These are phyloP conservation scores for Ascocoryne sarcoides DNA, from an alignment of 2,329 filamentous ascomycete species.

Conservation along the genomic window DNA sequence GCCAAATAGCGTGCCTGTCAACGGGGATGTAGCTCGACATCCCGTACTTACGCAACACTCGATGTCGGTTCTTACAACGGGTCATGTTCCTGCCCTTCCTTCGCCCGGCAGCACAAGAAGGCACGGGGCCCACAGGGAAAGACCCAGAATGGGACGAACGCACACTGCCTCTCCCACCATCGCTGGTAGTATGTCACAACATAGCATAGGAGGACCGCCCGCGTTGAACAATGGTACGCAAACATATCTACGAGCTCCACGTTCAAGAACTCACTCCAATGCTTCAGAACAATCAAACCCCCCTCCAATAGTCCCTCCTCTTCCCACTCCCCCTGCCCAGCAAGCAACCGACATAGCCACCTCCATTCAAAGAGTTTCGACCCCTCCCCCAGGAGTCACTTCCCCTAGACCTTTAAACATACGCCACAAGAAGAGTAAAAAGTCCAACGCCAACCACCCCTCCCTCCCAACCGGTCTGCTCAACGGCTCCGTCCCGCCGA, in stretches of 20 bases:
- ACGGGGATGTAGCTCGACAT: constrained; percentile 18
- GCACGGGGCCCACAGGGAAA: constrained; percentile 45
- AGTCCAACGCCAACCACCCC: constrained; percentile 36
- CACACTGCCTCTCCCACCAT: constrained; percentile 77
- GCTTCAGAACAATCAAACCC: constrained; percentile 40
- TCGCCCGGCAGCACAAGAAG: constrained; percentile 48
- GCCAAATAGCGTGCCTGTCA: constrained; percentile 21
- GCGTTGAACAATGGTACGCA: constrained; percentile 26
- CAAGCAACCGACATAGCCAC: constrained; percentile 38
- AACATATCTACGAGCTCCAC: constrained; percentile 32
- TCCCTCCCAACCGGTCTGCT: constrained; percentile 55
- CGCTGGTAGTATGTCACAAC: constrained; percentile 31
- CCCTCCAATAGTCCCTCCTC: constrained; percentile 40
- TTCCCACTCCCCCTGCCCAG: constrained; percentile 45
- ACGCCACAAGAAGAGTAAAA: constrained; percentile 44
- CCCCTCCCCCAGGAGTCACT: constrained; percentile 39
- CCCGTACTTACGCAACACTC: constrained; percentile 40
- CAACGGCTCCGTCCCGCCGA: constrained; percentile 80
- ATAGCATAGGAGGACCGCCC: no score
- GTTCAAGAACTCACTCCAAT: constrained; percentile 50
- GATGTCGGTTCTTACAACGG: constrained; percentile 60
- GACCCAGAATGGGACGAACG: constrained; percentile 57
- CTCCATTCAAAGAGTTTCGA: constrained; percentile 28
- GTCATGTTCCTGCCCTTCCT: constrained; percentile 3
- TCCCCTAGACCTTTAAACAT: constrained; percentile 36